phyloP scores from a whole-genome alignment of 257 asterid genomes.

The Nicotiana sylvestris region DNA sequence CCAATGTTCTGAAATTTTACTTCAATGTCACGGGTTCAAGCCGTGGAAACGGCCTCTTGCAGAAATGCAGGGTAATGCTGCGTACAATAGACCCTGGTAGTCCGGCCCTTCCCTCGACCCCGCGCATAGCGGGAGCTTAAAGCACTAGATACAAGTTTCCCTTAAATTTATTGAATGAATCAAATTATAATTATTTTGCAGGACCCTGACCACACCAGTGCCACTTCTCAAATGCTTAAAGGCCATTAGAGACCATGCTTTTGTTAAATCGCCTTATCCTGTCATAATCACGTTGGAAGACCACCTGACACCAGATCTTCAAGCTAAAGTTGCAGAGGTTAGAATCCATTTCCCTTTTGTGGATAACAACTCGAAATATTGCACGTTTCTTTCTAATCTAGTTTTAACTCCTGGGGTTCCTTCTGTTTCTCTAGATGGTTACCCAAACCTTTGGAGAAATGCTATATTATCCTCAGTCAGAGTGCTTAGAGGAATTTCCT shows the following conservation, averaged over 20 bases:
- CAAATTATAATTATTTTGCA: constrained; percentile 27
- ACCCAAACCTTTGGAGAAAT: constrained; percentile 76
- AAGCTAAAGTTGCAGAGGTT: constrained; percentile 92
- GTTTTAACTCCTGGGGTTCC: not conserved
- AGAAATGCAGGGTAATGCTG: no score
- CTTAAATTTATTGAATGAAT: not conserved
- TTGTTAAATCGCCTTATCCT: constrained; percentile 75
- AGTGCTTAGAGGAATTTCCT: constrained; percentile 63
- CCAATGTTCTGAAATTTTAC: not conserved
- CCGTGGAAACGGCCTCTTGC: no score
- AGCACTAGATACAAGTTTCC: not conserved
- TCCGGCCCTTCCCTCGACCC: no score
- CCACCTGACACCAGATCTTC: constrained; percentile 85
- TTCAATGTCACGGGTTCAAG: not conserved
- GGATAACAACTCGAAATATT: not conserved
- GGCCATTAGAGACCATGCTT: constrained; percentile 75
- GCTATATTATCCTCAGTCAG: constrained; percentile 65
- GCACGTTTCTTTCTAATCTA: not conserved
- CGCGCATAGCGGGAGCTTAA: no score
- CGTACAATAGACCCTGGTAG: no score
- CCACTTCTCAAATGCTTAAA: constrained; percentile 69
- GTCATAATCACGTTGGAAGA: constrained; percentile 87
- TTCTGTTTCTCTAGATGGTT: constrained; percentile 49
- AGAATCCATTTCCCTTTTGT: not conserved
- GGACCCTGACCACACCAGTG: constrained; percentile 86